These are phyloP conservation scores for Spathaspora arborariae DNA, from an alignment of 805 yeast species.

Conservation along the genomic window DNA sequence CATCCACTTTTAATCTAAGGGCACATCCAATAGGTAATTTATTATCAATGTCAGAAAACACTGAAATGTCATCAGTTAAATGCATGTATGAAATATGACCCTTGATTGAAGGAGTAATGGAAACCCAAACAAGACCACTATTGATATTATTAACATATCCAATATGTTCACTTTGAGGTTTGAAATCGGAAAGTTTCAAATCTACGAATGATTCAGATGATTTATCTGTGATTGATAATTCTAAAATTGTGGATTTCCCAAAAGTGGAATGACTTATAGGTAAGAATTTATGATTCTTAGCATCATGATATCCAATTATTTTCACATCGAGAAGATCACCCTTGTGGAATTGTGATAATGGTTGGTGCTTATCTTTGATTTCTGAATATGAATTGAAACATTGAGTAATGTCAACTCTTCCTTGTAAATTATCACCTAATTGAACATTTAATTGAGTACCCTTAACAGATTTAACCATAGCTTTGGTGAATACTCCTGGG, in stretches of 20 bases:
- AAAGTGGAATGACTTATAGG: slow-evolving; percentile 57
- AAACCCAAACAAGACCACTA: slow-evolving; percentile 62
- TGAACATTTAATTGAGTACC: slow-evolving; percentile 71
- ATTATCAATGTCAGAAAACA: slow-evolving; percentile 47
- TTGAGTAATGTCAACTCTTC: slow-evolving; percentile 75
- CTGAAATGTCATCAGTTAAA: slow-evolving; percentile 49
- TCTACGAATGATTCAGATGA: slow-evolving; percentile 29
- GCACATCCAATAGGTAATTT: slow-evolving; percentile 72
- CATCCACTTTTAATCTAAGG: slow-evolving; percentile 51
- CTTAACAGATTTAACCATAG: slow-evolving; percentile 57
- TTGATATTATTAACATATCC: slow-evolving; percentile 67
- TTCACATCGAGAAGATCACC: slow-evolving; percentile 59
- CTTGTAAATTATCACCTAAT: slow-evolving; percentile 74
- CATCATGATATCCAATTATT: slow-evolving; percentile 75
- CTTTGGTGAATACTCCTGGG: slow-evolving; percentile 62
- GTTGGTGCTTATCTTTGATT: slow-evolving; percentile 54
- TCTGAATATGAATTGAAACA: slow-evolving; percentile 51
- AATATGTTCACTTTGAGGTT: slow-evolving; percentile 46
- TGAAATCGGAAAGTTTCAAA: slow-evolving; percentile 38
- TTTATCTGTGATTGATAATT: slow-evolving; percentile 54
- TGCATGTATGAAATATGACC: slow-evolving; percentile 69
- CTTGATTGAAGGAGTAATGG: slow-evolving; percentile 61
- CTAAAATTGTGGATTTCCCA: slow-evolving; percentile 56
- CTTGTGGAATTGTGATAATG: slow-evolving; percentile 54
- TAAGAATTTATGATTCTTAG: slow-evolving; percentile 60